phyloP scores from a whole-genome alignment of 352 stramenopile species.

The Globisporangium polare region DNA sequence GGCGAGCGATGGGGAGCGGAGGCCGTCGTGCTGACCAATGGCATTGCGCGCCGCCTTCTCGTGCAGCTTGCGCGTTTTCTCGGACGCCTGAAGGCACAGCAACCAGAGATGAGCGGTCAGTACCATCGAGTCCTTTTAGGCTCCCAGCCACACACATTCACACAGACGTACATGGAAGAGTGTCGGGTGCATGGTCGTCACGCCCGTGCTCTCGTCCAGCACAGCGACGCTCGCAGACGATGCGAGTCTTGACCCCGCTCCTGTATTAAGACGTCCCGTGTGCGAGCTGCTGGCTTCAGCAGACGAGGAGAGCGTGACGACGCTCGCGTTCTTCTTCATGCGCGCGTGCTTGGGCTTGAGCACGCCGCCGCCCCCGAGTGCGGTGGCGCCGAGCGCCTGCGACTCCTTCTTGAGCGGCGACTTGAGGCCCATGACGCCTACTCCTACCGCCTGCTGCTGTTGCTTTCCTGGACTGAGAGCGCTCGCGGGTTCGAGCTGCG shows the following conservation, averaged over 20 bases:
- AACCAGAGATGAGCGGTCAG: neutral
- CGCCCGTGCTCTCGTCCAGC: neutral
- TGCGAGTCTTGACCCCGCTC: conserved; percentile 1
- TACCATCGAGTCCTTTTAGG: neutral
- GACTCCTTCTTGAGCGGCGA: conserved; percentile 19
- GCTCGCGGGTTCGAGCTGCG: conserved; percentile 36
- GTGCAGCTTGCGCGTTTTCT: conserved; percentile 47
- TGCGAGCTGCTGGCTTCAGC: neutral
- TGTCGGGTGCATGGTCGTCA: conserved; percentile 40
- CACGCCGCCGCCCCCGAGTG: conserved; percentile 3
- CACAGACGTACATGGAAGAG: conserved; percentile 33
- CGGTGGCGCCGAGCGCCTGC: neutral
- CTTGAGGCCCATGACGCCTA: too few species aligned
- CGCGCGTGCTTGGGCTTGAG: conserved; percentile 43
- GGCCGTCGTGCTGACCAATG: conserved; percentile 8
- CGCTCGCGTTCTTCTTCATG: conserved; percentile 49
- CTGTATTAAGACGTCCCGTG: neutral
- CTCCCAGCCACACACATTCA: neutral
- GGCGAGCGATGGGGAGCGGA: conserved; percentile 12
- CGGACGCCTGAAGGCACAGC: conserved; percentile 32
- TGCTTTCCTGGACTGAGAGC: conserved; percentile 3
- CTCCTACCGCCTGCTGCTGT: neutral
- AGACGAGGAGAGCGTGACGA: conserved; percentile 23
- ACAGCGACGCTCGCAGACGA: conserved; percentile 35
- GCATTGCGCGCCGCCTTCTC: conserved; percentile 23